Conservation (phyloP, 805 yeast species). For the Wickerhamiella dianesei region DNA sequence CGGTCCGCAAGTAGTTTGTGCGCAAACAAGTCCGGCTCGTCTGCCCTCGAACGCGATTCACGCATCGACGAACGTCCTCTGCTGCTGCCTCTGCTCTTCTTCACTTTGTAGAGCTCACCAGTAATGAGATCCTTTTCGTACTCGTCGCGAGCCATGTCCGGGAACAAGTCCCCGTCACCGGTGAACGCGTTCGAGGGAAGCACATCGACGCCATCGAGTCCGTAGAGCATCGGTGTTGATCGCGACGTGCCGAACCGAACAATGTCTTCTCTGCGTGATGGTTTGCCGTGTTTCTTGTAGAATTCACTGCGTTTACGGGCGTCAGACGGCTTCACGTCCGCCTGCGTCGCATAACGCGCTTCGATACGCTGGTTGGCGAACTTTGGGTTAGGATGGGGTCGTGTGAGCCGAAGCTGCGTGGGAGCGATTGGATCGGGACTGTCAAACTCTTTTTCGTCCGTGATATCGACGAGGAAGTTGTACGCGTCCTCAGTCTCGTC, state of each 20-base stretch:
- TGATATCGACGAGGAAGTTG: slow-evolving; percentile 28
- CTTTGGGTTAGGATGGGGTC: slow-evolving; percentile 23
- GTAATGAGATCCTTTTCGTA: slow-evolving; percentile 6
- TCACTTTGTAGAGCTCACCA: slow-evolving; percentile 23
- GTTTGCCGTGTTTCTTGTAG: slow-evolving; percentile 60
- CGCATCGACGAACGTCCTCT: slow-evolving; percentile 7
- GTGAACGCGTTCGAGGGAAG: slow-evolving; percentile 1
- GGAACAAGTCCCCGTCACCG: slow-evolving; percentile 17
- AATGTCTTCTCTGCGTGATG: slow-evolving; percentile 28
- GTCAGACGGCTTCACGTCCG: slow-evolving; percentile 44
- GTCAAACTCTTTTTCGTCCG: slow-evolving; percentile 23
- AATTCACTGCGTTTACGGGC: slow-evolving; percentile 49
- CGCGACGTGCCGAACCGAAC: slow-evolving; percentile 19
- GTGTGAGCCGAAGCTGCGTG: slow-evolving; percentile 20
- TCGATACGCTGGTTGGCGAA: slow-evolving; percentile 21
- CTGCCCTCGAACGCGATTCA: neutral
- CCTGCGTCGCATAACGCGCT: slow-evolving; percentile 37
- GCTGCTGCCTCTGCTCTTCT: slow-evolving; percentile 6
- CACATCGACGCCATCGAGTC: slow-evolving; percentile 10
- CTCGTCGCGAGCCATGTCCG: slow-evolving; percentile 13
- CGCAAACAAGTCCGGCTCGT: slow-evolving; percentile 16
- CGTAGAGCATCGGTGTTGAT: slow-evolving; percentile 19
- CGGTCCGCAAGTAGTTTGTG: slow-evolving; percentile 6
- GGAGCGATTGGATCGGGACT: slow-evolving; percentile 15
- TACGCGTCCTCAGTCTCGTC: slow-evolving; percentile 29